A percentile compares a stretch with the other conserved stretches of the same genome.
These are phyloP conservation scores for Leccinellum albellum DNA, from an alignment of 768 basidiomycete genomes.

Conservation along the genomic window DNA sequence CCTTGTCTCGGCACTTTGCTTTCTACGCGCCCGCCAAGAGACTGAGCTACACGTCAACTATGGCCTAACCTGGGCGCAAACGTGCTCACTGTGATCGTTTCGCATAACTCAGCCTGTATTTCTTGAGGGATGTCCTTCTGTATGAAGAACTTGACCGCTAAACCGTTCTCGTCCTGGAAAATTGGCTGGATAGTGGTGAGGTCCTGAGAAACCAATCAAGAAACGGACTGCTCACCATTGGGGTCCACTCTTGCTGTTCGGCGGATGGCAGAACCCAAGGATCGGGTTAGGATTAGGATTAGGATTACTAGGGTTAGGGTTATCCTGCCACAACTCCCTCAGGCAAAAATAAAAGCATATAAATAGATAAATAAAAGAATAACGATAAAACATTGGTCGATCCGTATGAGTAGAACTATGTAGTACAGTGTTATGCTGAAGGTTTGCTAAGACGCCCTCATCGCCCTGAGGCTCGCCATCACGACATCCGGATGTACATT, in stretches of 20 bases:
- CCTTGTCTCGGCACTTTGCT: constrained; percentile 75
- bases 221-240: constrained; percentile 22
- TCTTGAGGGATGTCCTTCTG: constrained; percentile 73
- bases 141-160: constrained; percentile 79
- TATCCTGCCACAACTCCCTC: not conserved
- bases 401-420: not conserved
- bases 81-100: constrained; percentile 60
- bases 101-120: constrained; percentile 66
- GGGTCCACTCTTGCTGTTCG: not conserved
- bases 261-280: constrained; percentile 24
- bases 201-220: not conserved
- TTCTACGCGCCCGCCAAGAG: constrained; percentile 74
- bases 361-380: not conserved
- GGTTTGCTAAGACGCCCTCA: constrained; percentile 29
- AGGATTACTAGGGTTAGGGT: constrained; percentile 20
- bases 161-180: constrained; percentile 64
- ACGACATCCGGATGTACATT: constrained; percentile 40
- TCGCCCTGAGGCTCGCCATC: constrained; percentile 41
- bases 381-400: not conserved
- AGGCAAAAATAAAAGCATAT: no score
- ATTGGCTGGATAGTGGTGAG: constrained; percentile 46
- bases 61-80: not conserved
- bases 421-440: not conserved
- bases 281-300: constrained; percentile 33
- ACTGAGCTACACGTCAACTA: constrained; percentile 35